Base-by-base conservation (phyloP, 441 rosid species). In the Hura crepitans region DNA sequence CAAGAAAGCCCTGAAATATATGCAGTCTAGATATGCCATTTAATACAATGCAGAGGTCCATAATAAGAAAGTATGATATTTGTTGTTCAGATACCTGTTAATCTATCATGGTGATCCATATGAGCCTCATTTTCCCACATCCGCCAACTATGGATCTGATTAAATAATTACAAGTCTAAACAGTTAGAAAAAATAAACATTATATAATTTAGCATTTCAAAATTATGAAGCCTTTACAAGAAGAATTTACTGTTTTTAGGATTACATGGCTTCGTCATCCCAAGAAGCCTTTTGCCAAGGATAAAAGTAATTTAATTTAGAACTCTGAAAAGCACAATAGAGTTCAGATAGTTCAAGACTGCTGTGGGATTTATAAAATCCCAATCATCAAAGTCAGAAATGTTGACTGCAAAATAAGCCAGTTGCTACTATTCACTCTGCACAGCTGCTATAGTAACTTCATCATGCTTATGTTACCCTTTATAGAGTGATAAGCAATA, bases 61-160 rank as follows among this genome's bases (percentile, higher is more conserved):
- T 37, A 57, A 45, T 35, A 46, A 50, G 20, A 45, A 47, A 8
- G 30, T n/a, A 58, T 12, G 57, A 55, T 10, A 18, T n/a, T 23
- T 69, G 23, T 20, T 35, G 27, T 51, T 49, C 33, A 12, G 62
- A 63, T 78, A 90, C 98, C 94, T 73, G 82, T 76, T 78, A 85
- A 77, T 62, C 70, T 72, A 80, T 81, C 85, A 68, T 83, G 85
- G 45, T 77, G 77, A 69, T 89, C 96, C 86, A 59, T 75, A 72
- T 67, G 94, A 81, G 97, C 97, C 77, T 81, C 88, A 30, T 85
- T 91, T 79, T 93, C 98, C 97, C 98, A 93, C 22, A 56, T 77
- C 74, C 90, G 88, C 98, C 98, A 93, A 77, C 94, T 82, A 78
- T 85, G 97, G 76, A 90, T 85, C 98, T 93, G 84, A 43, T 70